Evolutionary conservation across 2,329 filamentous ascomycete species (phyloP).

Genomic region (Akanthomyces lecanii): DNA sequence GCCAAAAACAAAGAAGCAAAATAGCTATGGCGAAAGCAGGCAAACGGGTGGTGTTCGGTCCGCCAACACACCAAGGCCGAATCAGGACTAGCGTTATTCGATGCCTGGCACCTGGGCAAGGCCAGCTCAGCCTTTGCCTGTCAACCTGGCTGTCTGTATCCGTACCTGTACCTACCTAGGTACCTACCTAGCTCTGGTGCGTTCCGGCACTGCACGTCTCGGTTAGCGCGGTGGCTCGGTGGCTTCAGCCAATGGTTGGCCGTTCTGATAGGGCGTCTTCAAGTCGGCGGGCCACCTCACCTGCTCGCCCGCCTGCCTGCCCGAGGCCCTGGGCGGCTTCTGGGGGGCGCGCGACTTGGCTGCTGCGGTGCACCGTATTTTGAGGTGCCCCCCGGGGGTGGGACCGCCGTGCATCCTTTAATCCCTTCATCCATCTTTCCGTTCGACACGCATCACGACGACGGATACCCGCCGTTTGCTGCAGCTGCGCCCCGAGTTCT

Average conservation of each 20-base stretch:
- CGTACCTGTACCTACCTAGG: background rate
- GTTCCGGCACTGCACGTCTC: too few species aligned
- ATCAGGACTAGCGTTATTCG: constrained; percentile 12
- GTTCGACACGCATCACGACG: constrained; percentile 2
- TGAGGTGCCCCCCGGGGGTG: constrained; percentile 14
- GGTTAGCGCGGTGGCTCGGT: too few species aligned
- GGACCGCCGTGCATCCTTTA: constrained; percentile 13
- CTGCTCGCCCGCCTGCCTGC: background rate
- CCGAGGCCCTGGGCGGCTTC: background rate
- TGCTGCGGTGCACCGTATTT: constrained; percentile 11
- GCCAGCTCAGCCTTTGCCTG: background rate
- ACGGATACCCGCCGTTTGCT: background rate
- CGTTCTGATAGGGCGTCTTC: background rate
- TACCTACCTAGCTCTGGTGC: background rate
- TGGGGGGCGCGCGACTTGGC: background rate
- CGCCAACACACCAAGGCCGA: background rate
- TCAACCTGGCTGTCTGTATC: background rate
- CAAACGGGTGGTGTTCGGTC: background rate
- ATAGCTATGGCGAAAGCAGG: background rate
- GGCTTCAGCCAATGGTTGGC: background rate
- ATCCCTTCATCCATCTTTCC: constrained; percentile 14
- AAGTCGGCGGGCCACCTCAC: too few species aligned
- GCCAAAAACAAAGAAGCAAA: background rate
- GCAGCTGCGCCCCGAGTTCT: background rate
- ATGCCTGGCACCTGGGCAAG: too few species aligned